Base-by-base conservation (phyloP, 306 rosid genomes). In the Cucurbita ficifolia region DNA sequence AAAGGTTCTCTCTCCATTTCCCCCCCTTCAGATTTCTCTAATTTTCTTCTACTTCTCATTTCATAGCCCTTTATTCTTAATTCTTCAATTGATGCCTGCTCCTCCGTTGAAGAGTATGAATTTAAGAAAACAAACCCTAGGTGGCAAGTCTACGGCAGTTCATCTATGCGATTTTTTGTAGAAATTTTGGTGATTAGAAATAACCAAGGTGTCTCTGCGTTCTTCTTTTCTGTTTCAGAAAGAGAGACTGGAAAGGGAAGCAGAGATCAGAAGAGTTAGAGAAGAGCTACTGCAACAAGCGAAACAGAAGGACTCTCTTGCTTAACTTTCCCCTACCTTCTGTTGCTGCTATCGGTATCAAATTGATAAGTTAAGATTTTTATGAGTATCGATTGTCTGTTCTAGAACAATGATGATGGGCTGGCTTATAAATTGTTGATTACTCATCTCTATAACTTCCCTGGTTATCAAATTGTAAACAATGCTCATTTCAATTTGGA, bases 181-280 rank as follows among this genome's bases (percentile, higher is more conserved):
- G 24, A 63, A 38, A 17, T 55, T 55, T 19, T 55, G 59, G 8
- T 4, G 2, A 58, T 24, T 58, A 4, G 40, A 29, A 10, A 24
- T 58, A 29, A 29, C 33, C 0, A 52, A 52, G 60, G 17, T 5
- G 14, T 36, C 14, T 63, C 55, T 39, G 48, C 45, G 29, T 58
- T 24, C 3, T 75, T 19, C 39, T 24, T 58, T 42, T 50, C 60
- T 75, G 77, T 71, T 63, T n/a, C 83, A 95, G 99, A 39, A 13
- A 73, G 99, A 95, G 80, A 89, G 96, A 77, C 14, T 82, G 80
- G 97, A 91, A 83, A 88, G 64, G 82, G 91, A 89, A 82, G 89
- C 85, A 21, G 99, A 91, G 94, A 79, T 95, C 77, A 83, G 84
- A 82, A 89, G 91, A 69, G 95, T 88, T 48, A 86, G 97, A 65